A percentile compares a stretch with the other conserved stretches of the same genome.
Conservation (phyloP, 208 protist species). For the Leishmania gerbilli region DNA sequence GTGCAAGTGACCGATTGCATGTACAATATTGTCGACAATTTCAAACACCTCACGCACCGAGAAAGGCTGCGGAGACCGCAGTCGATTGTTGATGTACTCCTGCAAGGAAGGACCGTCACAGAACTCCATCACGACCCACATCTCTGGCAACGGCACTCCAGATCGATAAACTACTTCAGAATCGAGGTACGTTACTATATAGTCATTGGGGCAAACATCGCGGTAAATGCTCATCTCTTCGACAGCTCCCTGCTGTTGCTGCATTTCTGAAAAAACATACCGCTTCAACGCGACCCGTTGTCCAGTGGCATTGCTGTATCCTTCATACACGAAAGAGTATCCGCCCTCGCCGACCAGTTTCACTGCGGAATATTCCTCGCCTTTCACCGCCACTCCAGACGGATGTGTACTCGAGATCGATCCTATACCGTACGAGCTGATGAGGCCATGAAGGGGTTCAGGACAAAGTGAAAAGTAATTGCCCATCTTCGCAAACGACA, state of each 20-base stretch:
- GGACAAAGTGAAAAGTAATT: slow-evolving; percentile 34
- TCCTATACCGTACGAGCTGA: slow-evolving; percentile 18
- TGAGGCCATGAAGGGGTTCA: slow-evolving; percentile 22
- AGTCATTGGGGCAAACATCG: slow-evolving; percentile 35
- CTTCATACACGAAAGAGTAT: slow-evolving; percentile 65
- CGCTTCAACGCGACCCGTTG: slow-evolving; percentile 47
- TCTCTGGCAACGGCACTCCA: slow-evolving; percentile 43
- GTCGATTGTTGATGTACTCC: slow-evolving; percentile 66
- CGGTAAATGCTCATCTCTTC: slow-evolving; percentile 43
- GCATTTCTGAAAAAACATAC: slow-evolving; percentile 36
- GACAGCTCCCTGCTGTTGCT: slow-evolving; percentile 26
- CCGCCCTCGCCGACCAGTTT: slow-evolving; percentile 59
- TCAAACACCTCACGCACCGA: slow-evolving; percentile 56
- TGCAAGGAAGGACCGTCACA: slow-evolving; percentile 62
- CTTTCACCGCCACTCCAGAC: slow-evolving; percentile 43
- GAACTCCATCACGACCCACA: slow-evolving; percentile 81
- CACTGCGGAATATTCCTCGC: slow-evolving; percentile 46
- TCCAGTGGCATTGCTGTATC: slow-evolving; percentile 35
- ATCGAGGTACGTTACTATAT: slow-evolving; percentile 40
- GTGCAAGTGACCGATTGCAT: slow-evolving; percentile 67
- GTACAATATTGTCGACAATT: slow-evolving; percentile 55
- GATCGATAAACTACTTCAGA: slow-evolving; percentile 34
- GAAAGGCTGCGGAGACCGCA: slow-evolving; percentile 44
- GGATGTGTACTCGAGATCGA: slow-evolving; percentile 14
- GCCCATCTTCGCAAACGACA: slow-evolving; percentile 18